These are phyloP conservation scores for Saccharomyces hybrid DNA, from an alignment of 1,139 yeast species.

Conservation along the genomic window DNA sequence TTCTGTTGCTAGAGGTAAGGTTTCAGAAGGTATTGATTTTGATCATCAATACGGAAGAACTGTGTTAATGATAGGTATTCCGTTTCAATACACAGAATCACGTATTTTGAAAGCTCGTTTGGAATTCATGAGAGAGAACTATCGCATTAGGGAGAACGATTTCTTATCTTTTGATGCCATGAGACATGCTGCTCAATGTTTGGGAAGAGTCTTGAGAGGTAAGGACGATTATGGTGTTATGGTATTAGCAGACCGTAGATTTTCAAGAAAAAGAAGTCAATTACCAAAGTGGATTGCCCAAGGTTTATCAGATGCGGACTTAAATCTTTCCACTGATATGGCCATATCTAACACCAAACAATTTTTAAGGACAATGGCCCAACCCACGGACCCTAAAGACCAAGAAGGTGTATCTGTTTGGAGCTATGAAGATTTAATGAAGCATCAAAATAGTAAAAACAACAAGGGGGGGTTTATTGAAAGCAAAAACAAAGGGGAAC, in stretches of 20 bases:
- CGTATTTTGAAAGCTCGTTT: conserved; percentile 89
- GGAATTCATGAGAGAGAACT: conserved; percentile 88
- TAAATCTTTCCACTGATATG: conserved; percentile 92
- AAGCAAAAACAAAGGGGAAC: neutral
- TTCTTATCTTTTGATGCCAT: conserved; percentile 95
- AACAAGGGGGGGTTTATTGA: conserved; percentile 5
- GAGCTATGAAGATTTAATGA: conserved; percentile 64
- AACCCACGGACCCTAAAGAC: conserved; percentile 83
- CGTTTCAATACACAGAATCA: conserved; percentile 96
- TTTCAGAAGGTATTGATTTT: conserved; percentile 97
- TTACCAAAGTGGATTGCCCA: conserved; percentile 97
- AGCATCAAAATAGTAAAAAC: conserved; percentile 41
- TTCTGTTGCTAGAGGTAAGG: conserved; percentile 98
- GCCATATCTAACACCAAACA: conserved; percentile 92
- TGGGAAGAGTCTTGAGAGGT: conserved; percentile 94
- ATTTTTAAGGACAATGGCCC: conserved; percentile 87
- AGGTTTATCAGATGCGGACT: conserved; percentile 83
- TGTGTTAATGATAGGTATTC: conserved; percentile 96
- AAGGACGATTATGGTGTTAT: conserved; percentile 97
- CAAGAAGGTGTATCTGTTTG: conserved; percentile 94
- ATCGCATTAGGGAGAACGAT: conserved; percentile 86
- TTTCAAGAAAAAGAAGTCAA: conserved; percentile 76
- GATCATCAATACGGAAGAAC: conserved; percentile 99
- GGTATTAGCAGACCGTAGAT: conserved; percentile 94
- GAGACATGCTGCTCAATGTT: conserved; percentile 99